phyloP scores from a whole-genome alignment of 176 grass and related monocot species.

The Tuctoria greenei region DNA sequence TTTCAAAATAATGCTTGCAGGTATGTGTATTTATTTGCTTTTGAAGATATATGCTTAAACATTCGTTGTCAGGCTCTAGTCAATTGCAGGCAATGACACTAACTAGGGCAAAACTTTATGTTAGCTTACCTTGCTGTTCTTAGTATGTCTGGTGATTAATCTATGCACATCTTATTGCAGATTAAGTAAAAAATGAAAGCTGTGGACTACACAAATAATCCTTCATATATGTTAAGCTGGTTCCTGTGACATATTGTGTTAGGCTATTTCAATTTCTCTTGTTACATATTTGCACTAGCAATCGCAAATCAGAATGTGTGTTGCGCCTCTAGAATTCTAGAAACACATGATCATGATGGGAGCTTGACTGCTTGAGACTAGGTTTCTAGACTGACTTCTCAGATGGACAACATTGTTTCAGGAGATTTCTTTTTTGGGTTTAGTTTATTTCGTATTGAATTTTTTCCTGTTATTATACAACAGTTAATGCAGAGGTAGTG shows the following conservation, averaged over 20 bases:
- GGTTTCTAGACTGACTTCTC: neutral
- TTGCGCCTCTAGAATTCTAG: slow-evolving; percentile 7
- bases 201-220: neutral
- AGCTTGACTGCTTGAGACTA: slow-evolving; percentile 13
- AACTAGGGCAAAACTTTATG: neutral
- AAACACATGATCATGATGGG: slow-evolving; percentile 9
- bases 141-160: slow-evolving; percentile 7
- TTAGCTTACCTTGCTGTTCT: neutral
- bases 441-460: slow-evolving; percentile 5
- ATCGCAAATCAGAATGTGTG: neutral
- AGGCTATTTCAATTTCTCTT: neutral
- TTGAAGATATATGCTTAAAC: slow-evolving; percentile 11
- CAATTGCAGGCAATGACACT: slow-evolving; percentile 16
- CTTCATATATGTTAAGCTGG: neutral
- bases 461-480: neutral
- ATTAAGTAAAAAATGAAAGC: neutral
- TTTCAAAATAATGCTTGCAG: slow-evolving; percentile 5
- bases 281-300: slow-evolving; percentile 10
- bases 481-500: slow-evolving; percentile 96
- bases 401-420: neutral
- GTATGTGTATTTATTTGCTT: neutral
- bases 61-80: neutral
- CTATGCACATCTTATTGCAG: slow-evolving; percentile 1
- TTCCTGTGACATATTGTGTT: neutral
- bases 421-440: neutral